Evolutionary conservation across 1,284 basidiomycete genomes (phyloP).

Genomic region (Malassezia pachydermatis): DNA sequence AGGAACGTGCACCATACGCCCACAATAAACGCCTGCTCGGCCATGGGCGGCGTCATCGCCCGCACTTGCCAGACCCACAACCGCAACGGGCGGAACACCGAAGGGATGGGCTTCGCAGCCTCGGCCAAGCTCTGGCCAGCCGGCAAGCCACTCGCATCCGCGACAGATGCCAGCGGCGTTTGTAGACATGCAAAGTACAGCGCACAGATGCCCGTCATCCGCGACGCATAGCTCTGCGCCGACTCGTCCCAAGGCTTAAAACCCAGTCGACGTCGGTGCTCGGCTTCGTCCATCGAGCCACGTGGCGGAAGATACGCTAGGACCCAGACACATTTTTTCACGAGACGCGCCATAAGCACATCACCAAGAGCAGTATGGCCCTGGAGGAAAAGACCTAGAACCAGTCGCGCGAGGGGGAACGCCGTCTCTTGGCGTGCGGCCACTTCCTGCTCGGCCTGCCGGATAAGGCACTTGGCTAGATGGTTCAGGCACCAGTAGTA

Average conservation of each 20-base stretch:
- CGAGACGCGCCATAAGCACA: constrained; percentile 72
- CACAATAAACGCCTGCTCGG: constrained; percentile 32
- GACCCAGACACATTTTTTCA: constrained; percentile 63
- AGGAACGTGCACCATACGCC: constrained; percentile 37
- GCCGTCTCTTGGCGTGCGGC: constrained; percentile 77
- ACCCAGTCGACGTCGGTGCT: constrained; percentile 62
- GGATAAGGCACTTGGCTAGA: constrained; percentile 73
- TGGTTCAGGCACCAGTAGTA: constrained; percentile 76
- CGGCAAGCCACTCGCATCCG: constrained; percentile 17
- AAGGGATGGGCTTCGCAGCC: constrained; percentile 17
- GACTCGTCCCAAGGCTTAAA: constrained; percentile 53
- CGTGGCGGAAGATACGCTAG: constrained; percentile 50
- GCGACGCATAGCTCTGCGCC: constrained; percentile 59
- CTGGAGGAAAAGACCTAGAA: constrained; percentile 58
- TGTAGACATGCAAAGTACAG: constrained; percentile 75
- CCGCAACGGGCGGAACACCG: constrained; percentile 24
- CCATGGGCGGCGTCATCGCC: constrained; percentile 26
- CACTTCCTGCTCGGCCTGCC: constrained; percentile 89
- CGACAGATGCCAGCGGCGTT: constrained; percentile 16
- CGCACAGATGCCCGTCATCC: constrained; percentile 73
- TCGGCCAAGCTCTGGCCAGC: neutral
- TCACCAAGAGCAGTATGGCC: constrained; percentile 58
- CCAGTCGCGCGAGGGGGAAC: constrained; percentile 67
- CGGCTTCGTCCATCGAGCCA: constrained; percentile 50
- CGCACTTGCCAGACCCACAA: constrained; percentile 43